Evolutionary conservation across 2,329 filamentous ascomycete species (phyloP).

Genomic region (Calonectria crousiana): DNA sequence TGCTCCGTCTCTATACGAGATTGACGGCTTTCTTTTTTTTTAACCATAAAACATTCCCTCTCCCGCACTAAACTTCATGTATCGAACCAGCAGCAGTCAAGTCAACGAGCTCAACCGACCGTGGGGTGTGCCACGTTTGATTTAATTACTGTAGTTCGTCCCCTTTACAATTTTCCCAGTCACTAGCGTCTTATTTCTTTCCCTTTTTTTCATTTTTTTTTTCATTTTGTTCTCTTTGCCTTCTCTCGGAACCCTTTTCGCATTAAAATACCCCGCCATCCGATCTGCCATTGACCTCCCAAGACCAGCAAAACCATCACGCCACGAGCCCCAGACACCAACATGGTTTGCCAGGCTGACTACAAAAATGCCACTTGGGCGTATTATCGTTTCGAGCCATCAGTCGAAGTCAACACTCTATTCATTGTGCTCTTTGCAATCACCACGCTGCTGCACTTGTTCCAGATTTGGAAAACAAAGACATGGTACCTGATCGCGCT

Average conservation of each 20-base stretch:
- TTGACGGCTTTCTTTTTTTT: neutral
- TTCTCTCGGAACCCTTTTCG: neutral
- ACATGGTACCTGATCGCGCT: slow-evolving; percentile 45
- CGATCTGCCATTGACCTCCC: neutral
- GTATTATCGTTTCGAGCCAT: slow-evolving; percentile 41
- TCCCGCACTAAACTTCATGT: neutral
- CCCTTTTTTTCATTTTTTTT: too few relatives aligned
- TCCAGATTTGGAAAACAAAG: slow-evolving; percentile 40
- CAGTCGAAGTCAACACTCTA: slow-evolving; percentile 35
- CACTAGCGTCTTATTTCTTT: neutral
- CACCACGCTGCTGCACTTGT: slow-evolving; percentile 35
- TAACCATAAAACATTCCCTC: neutral
- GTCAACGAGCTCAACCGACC: neutral
- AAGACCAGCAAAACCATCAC: neutral
- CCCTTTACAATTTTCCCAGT: neutral
- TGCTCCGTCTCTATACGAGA: neutral
- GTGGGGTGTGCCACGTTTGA: neutral
- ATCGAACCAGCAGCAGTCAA: neutral
- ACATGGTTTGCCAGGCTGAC: slow-evolving; percentile 38
- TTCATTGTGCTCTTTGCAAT: slow-evolving; percentile 41
- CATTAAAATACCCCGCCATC: neutral
- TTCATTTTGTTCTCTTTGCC: too few relatives aligned
- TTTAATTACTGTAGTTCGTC: neutral
- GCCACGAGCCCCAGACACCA: neutral
- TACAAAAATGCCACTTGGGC: slow-evolving; percentile 41